These are phyloP conservation scores for Pseudogymnoascus pannorum DNA, from an alignment of 2,329 filamentous ascomycete genomes.

Conservation along the genomic window DNA sequence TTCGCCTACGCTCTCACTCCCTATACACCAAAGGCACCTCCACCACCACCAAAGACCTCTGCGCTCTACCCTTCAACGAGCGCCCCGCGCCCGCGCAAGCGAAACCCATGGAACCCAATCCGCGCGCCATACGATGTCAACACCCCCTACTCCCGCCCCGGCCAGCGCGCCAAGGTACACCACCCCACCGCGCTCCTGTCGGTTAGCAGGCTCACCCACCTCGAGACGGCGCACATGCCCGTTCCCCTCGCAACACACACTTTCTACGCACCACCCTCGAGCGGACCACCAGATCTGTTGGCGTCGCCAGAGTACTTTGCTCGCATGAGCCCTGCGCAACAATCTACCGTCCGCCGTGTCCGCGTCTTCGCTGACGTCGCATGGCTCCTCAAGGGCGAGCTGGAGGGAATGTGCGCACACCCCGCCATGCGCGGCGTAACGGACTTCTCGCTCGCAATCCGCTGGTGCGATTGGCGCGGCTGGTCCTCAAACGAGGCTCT, in stretches of 20 bases:
- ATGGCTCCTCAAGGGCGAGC: neutral
- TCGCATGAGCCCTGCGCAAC: neutral
- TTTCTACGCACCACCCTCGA: neutral
- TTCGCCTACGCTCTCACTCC: conserved; percentile 1
- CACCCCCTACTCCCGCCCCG: neutral
- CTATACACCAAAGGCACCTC: neutral
- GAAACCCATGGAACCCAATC: conserved; percentile 8
- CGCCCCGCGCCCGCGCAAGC: neutral
- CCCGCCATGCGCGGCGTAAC: neutral
- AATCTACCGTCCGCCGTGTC: neutral
- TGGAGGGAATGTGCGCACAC: neutral
- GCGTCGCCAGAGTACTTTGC: neutral
- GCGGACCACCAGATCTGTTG: neutral
- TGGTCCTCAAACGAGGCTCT: neutral
- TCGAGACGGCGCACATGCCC: neutral
- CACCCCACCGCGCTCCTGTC: neutral
- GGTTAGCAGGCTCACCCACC: neutral
- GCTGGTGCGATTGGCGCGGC: conserved; percentile 9
- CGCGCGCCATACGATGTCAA: neutral
- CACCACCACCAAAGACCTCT: neutral
- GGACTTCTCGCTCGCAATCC: neutral
- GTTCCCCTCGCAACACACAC: neutral
- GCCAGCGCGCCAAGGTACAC: neutral
- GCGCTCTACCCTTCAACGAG: neutral
- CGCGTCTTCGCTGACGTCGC: neutral